Conservation (phyloP, 73 alveolate species). For the Effrenium voratum region DNA sequence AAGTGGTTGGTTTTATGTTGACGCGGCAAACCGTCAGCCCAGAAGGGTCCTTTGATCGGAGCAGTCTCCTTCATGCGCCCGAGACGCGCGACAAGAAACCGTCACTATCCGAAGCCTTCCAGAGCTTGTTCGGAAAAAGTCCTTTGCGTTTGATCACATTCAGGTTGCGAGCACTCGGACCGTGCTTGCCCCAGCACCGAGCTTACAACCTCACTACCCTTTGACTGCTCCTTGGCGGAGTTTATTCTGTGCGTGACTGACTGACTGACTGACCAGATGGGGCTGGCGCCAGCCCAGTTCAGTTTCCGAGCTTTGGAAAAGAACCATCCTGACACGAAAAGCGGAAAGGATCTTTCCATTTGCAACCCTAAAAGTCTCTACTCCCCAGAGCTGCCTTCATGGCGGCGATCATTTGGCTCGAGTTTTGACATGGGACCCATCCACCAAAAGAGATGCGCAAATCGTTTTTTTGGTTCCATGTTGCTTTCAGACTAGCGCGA, state of each 20-base stretch:
- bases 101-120: neutral
- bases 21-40: too few species aligned
- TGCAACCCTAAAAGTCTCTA: neutral
- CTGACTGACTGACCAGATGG: too few species aligned
- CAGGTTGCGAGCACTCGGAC: constrained; percentile 47
- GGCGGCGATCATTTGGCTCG: neutral
- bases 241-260: too few species aligned
- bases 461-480: neutral
- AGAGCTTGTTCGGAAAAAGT: neutral
- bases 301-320: too few species aligned
- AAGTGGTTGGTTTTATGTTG: too few species aligned
- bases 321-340: too few species aligned
- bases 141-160: neutral
- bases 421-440: neutral
- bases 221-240: constrained; percentile 43
- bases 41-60: too few species aligned
- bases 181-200: constrained; percentile 64
- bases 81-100: too few species aligned
- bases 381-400: neutral
- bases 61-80: too few species aligned
- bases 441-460: neutral
- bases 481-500: neutral
- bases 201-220: constrained; percentile 54
- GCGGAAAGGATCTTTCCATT: neutral
- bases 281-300: too few species aligned